These are phyloP conservation scores for Tuber calosporum DNA, from an alignment of 495 filamentous ascomycete genomes.

Conservation along the genomic window DNA sequence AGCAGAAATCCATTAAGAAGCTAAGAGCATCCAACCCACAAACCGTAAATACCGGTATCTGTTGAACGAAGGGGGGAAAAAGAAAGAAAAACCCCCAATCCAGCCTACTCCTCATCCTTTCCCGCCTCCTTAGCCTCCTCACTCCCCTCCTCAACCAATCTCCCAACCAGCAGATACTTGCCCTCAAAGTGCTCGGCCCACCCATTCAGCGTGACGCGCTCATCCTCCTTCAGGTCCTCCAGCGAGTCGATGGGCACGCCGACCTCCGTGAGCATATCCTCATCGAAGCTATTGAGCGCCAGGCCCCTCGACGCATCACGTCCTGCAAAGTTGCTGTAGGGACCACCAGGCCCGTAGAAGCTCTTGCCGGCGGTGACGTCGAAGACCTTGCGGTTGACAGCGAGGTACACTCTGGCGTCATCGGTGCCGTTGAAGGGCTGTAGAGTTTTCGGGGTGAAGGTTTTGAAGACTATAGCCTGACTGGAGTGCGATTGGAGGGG, in stretches of 20 bases:
- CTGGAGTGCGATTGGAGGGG: slow-evolving; percentile 51
- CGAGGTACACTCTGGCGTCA: slow-evolving; percentile 68
- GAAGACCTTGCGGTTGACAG: slow-evolving; percentile 77
- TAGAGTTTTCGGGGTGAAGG: slow-evolving; percentile 80
- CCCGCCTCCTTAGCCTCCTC: slow-evolving; percentile 47
- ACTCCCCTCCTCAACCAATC: slow-evolving; percentile 66
- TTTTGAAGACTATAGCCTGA: slow-evolving; percentile 73
- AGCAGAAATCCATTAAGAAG: background rate
- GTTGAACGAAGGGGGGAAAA: background rate
- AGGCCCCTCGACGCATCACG: slow-evolving; percentile 88
- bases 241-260: slow-evolving; percentile 78
- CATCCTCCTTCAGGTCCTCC: slow-evolving; percentile 62
- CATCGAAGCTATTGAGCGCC: slow-evolving; percentile 88
- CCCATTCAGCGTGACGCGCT: slow-evolving; percentile 72
- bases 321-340: slow-evolving; percentile 89
- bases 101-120: slow-evolving; percentile 9
- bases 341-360: slow-evolving; percentile 90
- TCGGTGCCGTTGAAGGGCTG: slow-evolving; percentile 79
- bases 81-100: slow-evolving; percentile 6
- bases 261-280: slow-evolving; percentile 90
- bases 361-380: slow-evolving; percentile 77
- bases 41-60: background rate
- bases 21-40: background rate
- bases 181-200: slow-evolving; percentile 91
- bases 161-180: slow-evolving; percentile 94